Conservation (phyloP, 169 alveolate genomes). For the Plasmodium fragile region DNA sequence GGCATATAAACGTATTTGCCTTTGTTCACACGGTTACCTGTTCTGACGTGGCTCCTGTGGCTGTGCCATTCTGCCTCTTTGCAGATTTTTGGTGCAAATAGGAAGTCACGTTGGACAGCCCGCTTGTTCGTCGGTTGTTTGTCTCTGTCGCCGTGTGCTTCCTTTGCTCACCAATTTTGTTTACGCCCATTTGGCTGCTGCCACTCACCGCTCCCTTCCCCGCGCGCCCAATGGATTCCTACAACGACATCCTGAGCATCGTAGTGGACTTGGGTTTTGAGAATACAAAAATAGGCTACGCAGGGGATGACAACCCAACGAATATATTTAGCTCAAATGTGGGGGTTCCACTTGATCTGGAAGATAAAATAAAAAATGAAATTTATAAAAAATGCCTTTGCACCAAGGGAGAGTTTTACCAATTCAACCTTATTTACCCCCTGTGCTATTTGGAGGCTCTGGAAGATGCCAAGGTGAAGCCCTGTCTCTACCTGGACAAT, state of each 20-base stretch:
- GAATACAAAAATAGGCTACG: constrained; percentile 53
- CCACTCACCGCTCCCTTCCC: background rate
- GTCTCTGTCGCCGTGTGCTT: background rate
- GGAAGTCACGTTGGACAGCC: background rate
- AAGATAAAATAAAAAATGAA: constrained; percentile 33
- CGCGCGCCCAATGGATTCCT: constrained; percentile 35
- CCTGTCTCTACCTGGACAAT: constrained; percentile 56
- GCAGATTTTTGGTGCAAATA: background rate
- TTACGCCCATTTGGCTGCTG: background rate
- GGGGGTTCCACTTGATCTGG: constrained; percentile 40
- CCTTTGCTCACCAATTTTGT: background rate
- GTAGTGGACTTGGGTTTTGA: constrained; percentile 69
- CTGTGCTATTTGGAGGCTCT: constrained; percentile 28
- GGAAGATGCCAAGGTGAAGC: constrained; percentile 25
- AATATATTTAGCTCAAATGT: constrained; percentile 44
- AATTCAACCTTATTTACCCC: constrained; percentile 54
- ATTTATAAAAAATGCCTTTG: constrained; percentile 55
- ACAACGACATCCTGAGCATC: constrained; percentile 57
- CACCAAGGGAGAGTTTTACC: constrained; percentile 49
- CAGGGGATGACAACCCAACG: constrained; percentile 62
- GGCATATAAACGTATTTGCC: background rate
- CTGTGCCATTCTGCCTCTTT: background rate
- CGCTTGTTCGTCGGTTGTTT: background rate
- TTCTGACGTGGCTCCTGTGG: background rate
- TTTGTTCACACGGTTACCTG: background rate